Evolutionary conservation across 495 filamentous ascomycete genomes (phyloP), one percentile per base, ranked within the genome.

Genomic region (Trichoderma erinaceum): DNA sequence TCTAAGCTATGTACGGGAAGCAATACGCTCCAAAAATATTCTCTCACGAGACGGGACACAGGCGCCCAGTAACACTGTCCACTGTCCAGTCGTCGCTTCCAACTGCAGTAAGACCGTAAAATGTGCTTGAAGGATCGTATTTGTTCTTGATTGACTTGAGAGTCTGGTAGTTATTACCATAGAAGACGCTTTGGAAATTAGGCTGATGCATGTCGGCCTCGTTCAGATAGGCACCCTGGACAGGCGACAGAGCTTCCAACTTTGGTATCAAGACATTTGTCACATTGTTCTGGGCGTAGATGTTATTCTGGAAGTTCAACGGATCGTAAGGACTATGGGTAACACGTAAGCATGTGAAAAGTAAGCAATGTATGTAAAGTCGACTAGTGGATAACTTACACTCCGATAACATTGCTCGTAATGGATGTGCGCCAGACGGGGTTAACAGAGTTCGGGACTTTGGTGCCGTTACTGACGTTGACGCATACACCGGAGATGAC

Each of bases 41-140:
- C 3, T 12, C 1, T 64, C 23, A 64, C 16, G 63, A 64, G 32
- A 38, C 63, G 4, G 23, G 23, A 38, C 63, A 64, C 13, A 64
- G 63, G 6, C 63, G 29, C 13, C 21, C 44, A 48, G 44, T 64
- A 35, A 23, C 29, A 0, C 46, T 41, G 6, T 35, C 29, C 13
- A 16, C 46, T 18, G 44, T 63, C 81, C 81, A 85, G 11, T 73
- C 75, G 15, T 85, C 85, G 63, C 80, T 81, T 0, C 83, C 83
- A 8, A 86, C 84, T 0, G 79, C 82, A 1, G 78, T 82, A 7
- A 66, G 68, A 0, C 74, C 83, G 69, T 83, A 85, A 56, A 84
- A 81, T 6, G 81, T 56, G 18, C 74, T 68, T n/a, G 77, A 43
- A 4, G 83, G 82, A 71, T 86, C 83, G 41, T 82, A 85, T 67